Conservation (phyloP, 768 basidiomycete species). For the Pisolithus tinctorius region DNA sequence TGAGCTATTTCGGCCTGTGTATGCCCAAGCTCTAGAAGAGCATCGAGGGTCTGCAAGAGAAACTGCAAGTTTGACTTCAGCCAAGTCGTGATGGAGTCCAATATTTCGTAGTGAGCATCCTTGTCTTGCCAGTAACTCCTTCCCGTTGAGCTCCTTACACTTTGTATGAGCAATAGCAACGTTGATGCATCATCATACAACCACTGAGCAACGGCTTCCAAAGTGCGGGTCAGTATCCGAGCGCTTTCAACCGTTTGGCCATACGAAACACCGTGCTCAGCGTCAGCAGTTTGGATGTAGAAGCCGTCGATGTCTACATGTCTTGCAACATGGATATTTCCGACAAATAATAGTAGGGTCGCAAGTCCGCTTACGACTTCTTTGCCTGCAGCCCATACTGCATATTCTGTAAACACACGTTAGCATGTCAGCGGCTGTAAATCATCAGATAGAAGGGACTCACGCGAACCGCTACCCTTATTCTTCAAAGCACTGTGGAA, state of each 20-base stretch:
- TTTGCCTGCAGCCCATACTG: slow-evolving; percentile 35
- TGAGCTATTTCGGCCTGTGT: slow-evolving; percentile 66
- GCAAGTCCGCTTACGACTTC: slow-evolving; percentile 51
- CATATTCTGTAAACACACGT: slow-evolving; percentile 16
- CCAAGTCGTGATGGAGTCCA: slow-evolving; percentile 45
- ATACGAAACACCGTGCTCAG: slow-evolving; percentile 46
- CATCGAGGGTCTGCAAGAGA: slow-evolving; percentile 55
- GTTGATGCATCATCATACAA: slow-evolving; percentile 65
- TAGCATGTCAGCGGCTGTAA: slow-evolving; percentile 6
- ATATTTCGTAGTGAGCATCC: slow-evolving; percentile 30
- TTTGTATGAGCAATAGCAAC: slow-evolving; percentile 54
- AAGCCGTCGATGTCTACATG: slow-evolving; percentile 81
- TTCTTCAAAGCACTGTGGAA: slow-evolving; percentile 21
- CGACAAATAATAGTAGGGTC: slow-evolving; percentile 49
- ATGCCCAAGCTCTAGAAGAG: slow-evolving; percentile 54
- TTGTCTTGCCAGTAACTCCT: slow-evolving; percentile 7
- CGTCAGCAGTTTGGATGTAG: slow-evolving; percentile 37
- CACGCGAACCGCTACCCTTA: slow-evolving; percentile 17
- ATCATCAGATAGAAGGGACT: slow-evolving; percentile 6
- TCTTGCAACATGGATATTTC: slow-evolving; percentile 71
- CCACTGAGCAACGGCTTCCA: slow-evolving; percentile 67
- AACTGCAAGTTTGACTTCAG: slow-evolving; percentile 51
- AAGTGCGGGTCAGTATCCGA: slow-evolving; percentile 54
- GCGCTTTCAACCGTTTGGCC: slow-evolving; percentile 63
- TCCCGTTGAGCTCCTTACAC: slow-evolving; percentile 13